These are phyloP conservation scores for Backusella parvicylindrica DNA, from an alignment of 192 early-diverging fungal genomes.

Conservation along the genomic window DNA sequence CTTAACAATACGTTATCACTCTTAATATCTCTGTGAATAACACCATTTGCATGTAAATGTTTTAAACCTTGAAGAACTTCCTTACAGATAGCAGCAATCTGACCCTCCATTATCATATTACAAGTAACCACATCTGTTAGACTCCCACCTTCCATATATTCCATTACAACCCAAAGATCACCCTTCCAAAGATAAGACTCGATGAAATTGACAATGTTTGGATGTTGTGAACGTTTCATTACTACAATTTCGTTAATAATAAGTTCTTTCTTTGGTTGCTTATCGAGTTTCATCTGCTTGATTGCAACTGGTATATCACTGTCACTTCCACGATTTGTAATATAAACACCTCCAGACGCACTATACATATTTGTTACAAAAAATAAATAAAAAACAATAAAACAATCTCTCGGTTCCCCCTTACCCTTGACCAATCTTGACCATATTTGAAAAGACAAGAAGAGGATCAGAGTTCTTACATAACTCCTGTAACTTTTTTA, in stretches of 20 bases:
- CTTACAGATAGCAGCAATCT: constrained; percentile 81
- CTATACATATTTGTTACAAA: constrained; percentile 29
- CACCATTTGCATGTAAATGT: constrained; percentile 72
- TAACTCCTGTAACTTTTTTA: constrained; percentile 76
- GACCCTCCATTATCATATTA: constrained; percentile 79
- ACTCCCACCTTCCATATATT: constrained; percentile 89
- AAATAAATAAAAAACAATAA: neutral
- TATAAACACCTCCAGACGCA: constrained; percentile 93
- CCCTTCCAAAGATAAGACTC: constrained; percentile 78
- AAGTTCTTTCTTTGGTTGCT: constrained; percentile 95
- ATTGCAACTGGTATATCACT: constrained; percentile 74
- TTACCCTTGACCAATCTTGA: constrained; percentile 43
- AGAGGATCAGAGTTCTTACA: constrained; percentile 88
- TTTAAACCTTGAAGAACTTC: constrained; percentile 73
- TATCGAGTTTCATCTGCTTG: constrained; percentile 95
- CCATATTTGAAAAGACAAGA: constrained; percentile 46
- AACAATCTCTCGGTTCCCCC: neutral
- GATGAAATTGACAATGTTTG: constrained; percentile 88
- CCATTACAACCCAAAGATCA: constrained; percentile 92
- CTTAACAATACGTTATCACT: constrained; percentile 79
- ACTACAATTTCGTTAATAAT: constrained; percentile 93
- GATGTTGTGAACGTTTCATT: constrained; percentile 80
- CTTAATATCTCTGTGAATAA: constrained; percentile 90
- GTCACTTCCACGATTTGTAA: constrained; percentile 60
- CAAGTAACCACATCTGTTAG: constrained; percentile 80